Base-by-base conservation (phyloP, 2,329 filamentous ascomycete species). In the Talaromyces funiculosus region DNA sequence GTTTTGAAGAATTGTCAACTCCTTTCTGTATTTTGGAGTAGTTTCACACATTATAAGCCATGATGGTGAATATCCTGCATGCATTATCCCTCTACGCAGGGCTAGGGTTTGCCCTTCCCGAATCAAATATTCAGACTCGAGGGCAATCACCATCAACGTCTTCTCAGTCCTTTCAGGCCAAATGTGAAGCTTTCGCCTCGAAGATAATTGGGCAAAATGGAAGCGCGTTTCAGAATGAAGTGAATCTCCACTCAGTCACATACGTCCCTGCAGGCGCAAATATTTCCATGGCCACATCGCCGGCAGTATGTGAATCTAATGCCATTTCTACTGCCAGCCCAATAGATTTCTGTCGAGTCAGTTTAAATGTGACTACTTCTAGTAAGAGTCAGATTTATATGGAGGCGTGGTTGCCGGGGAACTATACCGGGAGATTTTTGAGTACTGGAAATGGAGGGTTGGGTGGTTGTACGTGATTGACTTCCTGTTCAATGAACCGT, bases 361-460 rank as follows among this genome's bases (percentile, higher is more conserved):
- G 74, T 2, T 71, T 81, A 57, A 71, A 70, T 9, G 73, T 80
- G 14, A 64, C 69, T 4, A 80, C 77, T 0, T 78, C 77, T 3
- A 70, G 73, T 22, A 72, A 70, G 31, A 79, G 79, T 12, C 75
- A 77, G 38, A 78, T 84, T 33, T 75, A 70, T 4, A 67, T 79
- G 20, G 80, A 82, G 63, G 68, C 77, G 1, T 82, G 79, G 80
- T 67, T 81, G 18, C 80, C 80, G 0, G 71, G 71, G 6, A 67
- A 75, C 10, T 82, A 80, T 69, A 76, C 72, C 1, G 78, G 74
- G 0, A 75, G 78, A 3, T 81, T 80, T 49, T 54, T 82, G 43
- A 77, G 75, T 22, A 80, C 78, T 0, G 80, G 80, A 0, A 82
- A 82, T 55, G 79, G 79, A 0, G 80, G 80, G 16, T 10, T 51